Evolutionary conservation across 768 basidiomycete species (phyloP), one percentile per base, ranked within the genome.

Genomic region (Lactarius evosmus): DNA sequence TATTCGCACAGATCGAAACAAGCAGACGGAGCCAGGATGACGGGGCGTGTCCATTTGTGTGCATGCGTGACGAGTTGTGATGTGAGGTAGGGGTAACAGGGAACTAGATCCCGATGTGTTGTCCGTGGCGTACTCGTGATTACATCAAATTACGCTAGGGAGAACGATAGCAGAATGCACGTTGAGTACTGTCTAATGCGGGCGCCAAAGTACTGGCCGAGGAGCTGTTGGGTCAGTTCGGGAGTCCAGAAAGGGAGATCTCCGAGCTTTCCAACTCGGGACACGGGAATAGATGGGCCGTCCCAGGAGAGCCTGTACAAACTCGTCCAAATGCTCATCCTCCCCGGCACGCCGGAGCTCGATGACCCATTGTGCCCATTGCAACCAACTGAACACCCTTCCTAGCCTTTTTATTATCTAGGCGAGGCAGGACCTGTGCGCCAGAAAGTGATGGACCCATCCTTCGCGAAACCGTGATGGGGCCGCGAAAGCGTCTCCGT

Each of bases 51-150:
- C 34, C 8, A 25, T 49, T 14, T 25, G 11, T 49, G 54, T 32
- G 54, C 51, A 5, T 25, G 27, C n/a, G 52, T 64, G 33, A 60
- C 36, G 11, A 25, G 29, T 30, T n/a, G 4, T 11, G 25, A 50
- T 50, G n/a, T 22, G 8, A 25, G 4, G n/a, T n/a, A n/a, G 30
- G 54, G 33, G 61, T 57, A 41, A 22, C 61, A 25, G 61, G 61
- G 61, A 56, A 57, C 61, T 36, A 41, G 36, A 19, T 57, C 51
- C 56, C 36, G 61, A 62, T 62, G 22, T 49, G 6, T 49, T 16
- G 22, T n/a, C 14, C n/a, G n/a, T n/a, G n/a, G n/a, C n/a, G n/a
- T n/a, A n/a, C n/a, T n/a, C n/a, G n/a, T n/a, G n/a, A n/a, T n/a
- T n/a, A n/a, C n/a, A n/a, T n/a, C n/a, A n/a, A n/a, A n/a, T n/a